Evolutionary conservation across 768 basidiomycete species (phyloP).

Genomic region (Lentinula boryana): DNA sequence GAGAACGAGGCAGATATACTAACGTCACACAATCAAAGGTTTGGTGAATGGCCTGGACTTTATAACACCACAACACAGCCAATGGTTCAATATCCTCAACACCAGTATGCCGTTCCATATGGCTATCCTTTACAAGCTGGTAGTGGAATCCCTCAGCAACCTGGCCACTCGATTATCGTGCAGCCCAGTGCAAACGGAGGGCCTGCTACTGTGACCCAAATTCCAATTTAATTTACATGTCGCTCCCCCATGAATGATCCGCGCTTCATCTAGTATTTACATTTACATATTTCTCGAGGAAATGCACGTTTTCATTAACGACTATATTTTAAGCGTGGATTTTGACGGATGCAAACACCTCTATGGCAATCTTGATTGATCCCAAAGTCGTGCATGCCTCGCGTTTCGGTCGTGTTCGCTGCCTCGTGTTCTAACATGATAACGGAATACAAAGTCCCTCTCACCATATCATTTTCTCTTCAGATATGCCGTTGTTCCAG

Average conservation of each 20-base stretch:
- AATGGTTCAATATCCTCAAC: conserved; percentile 26
- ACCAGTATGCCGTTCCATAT: conserved; percentile 17
- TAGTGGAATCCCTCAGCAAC: conserved; percentile 39
- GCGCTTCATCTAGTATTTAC: neutral
- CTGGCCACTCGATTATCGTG: conserved; percentile 62
- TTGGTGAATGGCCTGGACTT: conserved; percentile 64
- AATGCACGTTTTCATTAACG: neutral
- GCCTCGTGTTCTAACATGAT: conserved; percentile 18
- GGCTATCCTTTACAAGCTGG: conserved; percentile 21
- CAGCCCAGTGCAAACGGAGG: conserved; percentile 60
- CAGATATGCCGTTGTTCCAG: conserved; percentile 42
- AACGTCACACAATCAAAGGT: conserved; percentile 31
- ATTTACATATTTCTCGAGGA: neutral
- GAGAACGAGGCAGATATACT: neutral
- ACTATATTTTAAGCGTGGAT: neutral
- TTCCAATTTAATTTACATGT: conserved; percentile 34
- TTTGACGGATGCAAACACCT: neutral
- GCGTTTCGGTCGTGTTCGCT: conserved; percentile 6
- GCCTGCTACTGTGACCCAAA: conserved; percentile 54
- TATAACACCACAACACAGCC: conserved; percentile 33
- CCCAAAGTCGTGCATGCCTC: neutral
- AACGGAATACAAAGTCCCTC: conserved; percentile 8
- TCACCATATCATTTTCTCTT: neutral
- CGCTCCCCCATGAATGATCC: neutral
- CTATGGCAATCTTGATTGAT: neutral